Evolutionary conservation across 176 grass and related monocot species (phyloP).

Genomic region (Bromus sterilis): DNA sequence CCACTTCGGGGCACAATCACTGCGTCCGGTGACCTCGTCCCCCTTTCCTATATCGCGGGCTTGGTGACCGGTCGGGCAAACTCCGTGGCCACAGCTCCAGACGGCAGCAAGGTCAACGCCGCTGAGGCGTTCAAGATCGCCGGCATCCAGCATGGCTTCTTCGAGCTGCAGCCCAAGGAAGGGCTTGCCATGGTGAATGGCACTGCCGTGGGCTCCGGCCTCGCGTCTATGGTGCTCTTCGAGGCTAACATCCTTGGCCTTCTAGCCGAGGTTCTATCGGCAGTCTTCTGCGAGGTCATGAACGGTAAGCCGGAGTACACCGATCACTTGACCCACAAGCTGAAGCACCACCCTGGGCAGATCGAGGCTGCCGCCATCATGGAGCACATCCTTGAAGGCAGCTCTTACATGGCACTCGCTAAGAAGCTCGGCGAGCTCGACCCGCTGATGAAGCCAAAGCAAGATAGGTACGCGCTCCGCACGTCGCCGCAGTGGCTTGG

Average conservation of each 20-base stretch:
- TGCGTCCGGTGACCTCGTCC: constrained; percentile 71
- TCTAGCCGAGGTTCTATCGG: constrained; percentile 60
- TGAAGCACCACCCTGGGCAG: constrained; percentile 31
- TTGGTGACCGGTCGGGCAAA: constrained; percentile 69
- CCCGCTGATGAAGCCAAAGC: constrained; percentile 81
- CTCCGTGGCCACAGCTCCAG: constrained; percentile 1
- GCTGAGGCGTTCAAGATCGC: constrained; percentile 54
- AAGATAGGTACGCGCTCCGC: constrained; percentile 85
- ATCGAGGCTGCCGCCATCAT: constrained; percentile 69
- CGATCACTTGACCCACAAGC: constrained; percentile 81
- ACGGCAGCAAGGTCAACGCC: constrained; percentile 26
- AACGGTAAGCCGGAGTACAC: constrained; percentile 84
- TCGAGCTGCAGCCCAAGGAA: constrained; percentile 87
- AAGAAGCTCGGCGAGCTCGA: constrained; percentile 65
- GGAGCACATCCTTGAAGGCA: constrained; percentile 76
- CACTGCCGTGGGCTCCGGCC: constrained; percentile 73
- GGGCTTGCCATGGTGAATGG: constrained; percentile 87
- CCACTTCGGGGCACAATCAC: constrained; percentile 85
- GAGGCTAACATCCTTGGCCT: constrained; percentile 63
- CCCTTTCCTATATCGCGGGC: constrained; percentile 75
- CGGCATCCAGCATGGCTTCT: constrained; percentile 46
- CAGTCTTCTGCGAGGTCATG: constrained; percentile 86
- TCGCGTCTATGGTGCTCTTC: constrained; percentile 68
- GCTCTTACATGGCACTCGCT: constrained; percentile 62
- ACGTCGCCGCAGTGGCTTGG: constrained; percentile 92